Conservation (phyloP, 768 basidiomycete genomes). For the Stropharia rugosoannulata region DNA sequence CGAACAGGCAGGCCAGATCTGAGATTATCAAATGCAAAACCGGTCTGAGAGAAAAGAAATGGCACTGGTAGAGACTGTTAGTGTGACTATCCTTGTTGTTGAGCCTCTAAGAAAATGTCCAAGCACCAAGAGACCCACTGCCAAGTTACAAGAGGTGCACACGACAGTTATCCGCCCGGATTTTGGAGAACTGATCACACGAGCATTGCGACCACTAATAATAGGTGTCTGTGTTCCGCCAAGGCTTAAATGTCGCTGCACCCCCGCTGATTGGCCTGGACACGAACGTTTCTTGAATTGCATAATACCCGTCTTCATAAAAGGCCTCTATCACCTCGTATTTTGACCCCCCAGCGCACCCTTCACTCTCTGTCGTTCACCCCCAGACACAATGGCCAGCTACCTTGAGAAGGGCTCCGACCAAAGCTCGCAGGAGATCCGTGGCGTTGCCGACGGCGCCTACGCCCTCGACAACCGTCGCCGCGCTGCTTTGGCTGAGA, state of each 20-base stretch:
- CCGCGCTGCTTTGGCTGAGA: slow-evolving; percentile 77
- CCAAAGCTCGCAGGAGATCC: slow-evolving; percentile 27
- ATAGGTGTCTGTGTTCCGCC: background rate
- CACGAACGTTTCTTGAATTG: slow-evolving; percentile 2
- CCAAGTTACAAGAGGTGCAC: background rate
- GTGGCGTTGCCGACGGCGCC: slow-evolving; percentile 24
- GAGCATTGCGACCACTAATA: background rate
- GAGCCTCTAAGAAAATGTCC: too few relatives aligned
- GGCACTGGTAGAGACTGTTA: too few relatives aligned
- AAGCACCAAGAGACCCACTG: too few relatives aligned
- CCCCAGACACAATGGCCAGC: slow-evolving; percentile 26
- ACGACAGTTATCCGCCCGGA: background rate
- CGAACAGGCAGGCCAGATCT: too few relatives aligned
- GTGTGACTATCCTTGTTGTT: too few relatives aligned
- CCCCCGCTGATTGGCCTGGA: slow-evolving; percentile 1
- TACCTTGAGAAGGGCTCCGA: slow-evolving; percentile 40
- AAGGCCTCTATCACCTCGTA: background rate
- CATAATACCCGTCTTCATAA: slow-evolving; percentile 1
- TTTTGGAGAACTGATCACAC: background rate
- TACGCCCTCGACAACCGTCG: slow-evolving; percentile 67
- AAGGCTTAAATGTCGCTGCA: background rate
- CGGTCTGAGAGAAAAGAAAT: too few relatives aligned
- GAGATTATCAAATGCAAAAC: too few relatives aligned
- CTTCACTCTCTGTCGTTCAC: slow-evolving; percentile 6
- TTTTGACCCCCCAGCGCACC: slow-evolving; percentile 1